phyloP scores from a whole-genome alignment of 257 asterid genomes.

The Cordia subcordata region DNA sequence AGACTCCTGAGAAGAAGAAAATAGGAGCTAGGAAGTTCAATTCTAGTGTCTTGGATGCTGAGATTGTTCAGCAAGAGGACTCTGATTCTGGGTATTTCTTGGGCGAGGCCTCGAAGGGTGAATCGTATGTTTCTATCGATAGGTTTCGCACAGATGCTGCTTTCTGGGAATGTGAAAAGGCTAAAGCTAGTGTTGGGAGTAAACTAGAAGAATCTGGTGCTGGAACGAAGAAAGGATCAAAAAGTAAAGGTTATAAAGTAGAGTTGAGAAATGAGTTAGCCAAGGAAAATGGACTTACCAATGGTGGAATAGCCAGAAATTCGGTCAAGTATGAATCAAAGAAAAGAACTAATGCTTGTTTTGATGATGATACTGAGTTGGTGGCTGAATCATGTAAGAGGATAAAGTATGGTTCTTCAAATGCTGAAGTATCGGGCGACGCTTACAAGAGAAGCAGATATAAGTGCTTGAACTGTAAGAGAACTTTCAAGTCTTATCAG shows the following conservation, averaged over 20 bases:
- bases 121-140: conserved; percentile 62
- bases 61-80: conserved; percentile 35
- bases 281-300: conserved; percentile 25
- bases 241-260: conserved; percentile 26
- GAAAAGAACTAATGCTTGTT: conserved; percentile 32
- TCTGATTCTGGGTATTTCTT: conserved; percentile 93
- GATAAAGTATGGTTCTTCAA: conserved; percentile 26
- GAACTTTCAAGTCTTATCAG: conserved; percentile 75
- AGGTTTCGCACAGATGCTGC: conserved; percentile 25
- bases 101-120: conserved; percentile 59
- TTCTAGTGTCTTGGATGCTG: conserved; percentile 29
- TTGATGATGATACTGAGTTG: conserved; percentile 25
- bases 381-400: conserved; percentile 26
- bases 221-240: conserved; percentile 25
- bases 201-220: conserved; percentile 27
- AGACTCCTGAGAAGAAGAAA: conserved; percentile 21
- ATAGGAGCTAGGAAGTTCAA: conserved; percentile 27
- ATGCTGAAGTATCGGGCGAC: conserved; percentile 23
- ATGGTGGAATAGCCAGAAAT: conserved; percentile 15
- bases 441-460: conserved; percentile 54
- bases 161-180: conserved; percentile 23
- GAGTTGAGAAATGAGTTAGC: conserved; percentile 17
- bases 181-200: conserved; percentile 17
- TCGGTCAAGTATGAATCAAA: conserved; percentile 30
- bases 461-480: conserved; percentile 84